phyloP scores from a whole-genome alignment of 2,329 filamentous ascomycete species.

The Metarhizium album region DNA sequence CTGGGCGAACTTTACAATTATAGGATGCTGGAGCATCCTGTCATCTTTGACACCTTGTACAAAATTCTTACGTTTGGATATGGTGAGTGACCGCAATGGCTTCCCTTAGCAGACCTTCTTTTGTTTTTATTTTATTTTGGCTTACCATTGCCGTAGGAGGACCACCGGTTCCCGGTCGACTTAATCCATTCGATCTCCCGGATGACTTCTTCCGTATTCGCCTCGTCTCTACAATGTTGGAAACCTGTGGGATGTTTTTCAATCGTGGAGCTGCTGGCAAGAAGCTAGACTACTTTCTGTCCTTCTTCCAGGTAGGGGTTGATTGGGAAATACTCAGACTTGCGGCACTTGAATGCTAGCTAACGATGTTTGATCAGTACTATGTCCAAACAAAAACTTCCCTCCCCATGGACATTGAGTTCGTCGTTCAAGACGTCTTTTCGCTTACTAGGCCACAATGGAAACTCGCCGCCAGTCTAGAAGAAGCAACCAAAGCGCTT shows the following conservation, averaged over 20 bases:
- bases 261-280: slow-evolving; percentile 88
- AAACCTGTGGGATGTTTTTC: slow-evolving; percentile 94
- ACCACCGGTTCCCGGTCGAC: slow-evolving; percentile 65
- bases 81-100: slow-evolving; percentile 30
- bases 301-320: slow-evolving; percentile 66
- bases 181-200: slow-evolving; percentile 71
- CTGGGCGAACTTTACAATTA: slow-evolving; percentile 96
- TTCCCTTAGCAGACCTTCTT: background rate
- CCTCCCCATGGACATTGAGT: slow-evolving; percentile 93
- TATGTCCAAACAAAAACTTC: slow-evolving; percentile 87
- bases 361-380: slow-evolving; percentile 45
- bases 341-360: background rate
- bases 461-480: slow-evolving; percentile 70
- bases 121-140: background rate
- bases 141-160: slow-evolving; percentile 42
- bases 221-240: slow-evolving; percentile 76
- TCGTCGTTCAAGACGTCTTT: slow-evolving; percentile 88
- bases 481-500: slow-evolving; percentile 77
- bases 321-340: background rate
- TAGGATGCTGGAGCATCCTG: slow-evolving; percentile 86
- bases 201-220: slow-evolving; percentile 97
- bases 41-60: slow-evolving; percentile 93
- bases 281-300: slow-evolving; percentile 95
- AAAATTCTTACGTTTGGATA: slow-evolving; percentile 91
- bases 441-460: slow-evolving; percentile 79